Evolutionary conservation across 2,329 filamentous ascomycete genomes (phyloP).

Genomic region (Fusarium buxicola): DNA sequence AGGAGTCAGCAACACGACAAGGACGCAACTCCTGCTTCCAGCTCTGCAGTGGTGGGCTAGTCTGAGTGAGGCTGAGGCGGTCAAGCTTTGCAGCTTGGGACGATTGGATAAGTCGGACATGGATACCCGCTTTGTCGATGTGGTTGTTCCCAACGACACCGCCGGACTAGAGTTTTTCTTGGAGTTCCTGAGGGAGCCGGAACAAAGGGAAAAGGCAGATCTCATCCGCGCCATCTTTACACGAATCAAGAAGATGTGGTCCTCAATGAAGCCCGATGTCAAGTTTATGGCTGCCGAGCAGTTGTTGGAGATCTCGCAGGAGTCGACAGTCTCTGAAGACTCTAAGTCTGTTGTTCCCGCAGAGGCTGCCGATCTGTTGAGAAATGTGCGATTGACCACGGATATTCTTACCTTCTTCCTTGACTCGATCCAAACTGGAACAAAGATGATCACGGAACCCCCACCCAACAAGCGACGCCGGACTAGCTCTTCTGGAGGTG

Average conservation of each 20-base stretch:
- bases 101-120: constrained; percentile 56
- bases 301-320: constrained; percentile 71
- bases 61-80: constrained; percentile 63
- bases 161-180: constrained; percentile 65
- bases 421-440: constrained; percentile 77
- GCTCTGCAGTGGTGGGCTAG: constrained; percentile 76
- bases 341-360: constrained; percentile 56
- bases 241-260: constrained; percentile 79
- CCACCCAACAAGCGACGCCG: constrained; percentile 83
- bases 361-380: constrained; percentile 78
- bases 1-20: constrained; percentile 73
- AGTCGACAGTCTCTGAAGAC: constrained; percentile 50
- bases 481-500: constrained; percentile 78
- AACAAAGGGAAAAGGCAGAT: constrained; percentile 55
- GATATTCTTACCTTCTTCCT: constrained; percentile 78
- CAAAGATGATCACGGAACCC: constrained; percentile 76
- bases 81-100: constrained; percentile 54
- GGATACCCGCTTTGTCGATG: constrained; percentile 60
- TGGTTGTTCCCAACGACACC: constrained; percentile 66
- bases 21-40: constrained; percentile 82
- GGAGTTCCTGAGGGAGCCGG: constrained; percentile 57
- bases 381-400: constrained; percentile 78
- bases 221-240: constrained; percentile 75
- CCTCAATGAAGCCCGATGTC: constrained; percentile 72
- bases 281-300: constrained; percentile 70